Base-by-base conservation (phyloP, 768 basidiomycete species). In the Hygrophorus russula region DNA sequence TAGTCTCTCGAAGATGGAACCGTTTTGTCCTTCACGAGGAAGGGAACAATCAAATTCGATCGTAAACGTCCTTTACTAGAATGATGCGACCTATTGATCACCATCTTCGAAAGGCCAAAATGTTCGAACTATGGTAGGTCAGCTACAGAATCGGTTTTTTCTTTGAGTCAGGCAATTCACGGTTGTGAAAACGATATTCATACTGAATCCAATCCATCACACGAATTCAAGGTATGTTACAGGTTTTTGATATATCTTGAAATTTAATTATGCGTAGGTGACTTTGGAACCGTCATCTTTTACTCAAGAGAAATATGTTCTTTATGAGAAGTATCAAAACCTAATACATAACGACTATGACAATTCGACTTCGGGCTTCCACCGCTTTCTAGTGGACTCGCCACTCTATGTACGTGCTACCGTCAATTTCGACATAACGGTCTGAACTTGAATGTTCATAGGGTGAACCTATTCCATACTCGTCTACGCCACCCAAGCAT, bases 261-360 rank as follows among this genome's bases (percentile, higher is more conserved):
- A 15, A 29, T 5, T 41, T 12, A 15, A 27, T 18, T 18, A 31
- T 15, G 13, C 14, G 24, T 44, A 93, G 90, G 76, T 83, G 13
- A 73, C 65, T 1, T 62, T 96, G 5, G 89, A 91, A 53, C 80
- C 78, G 4, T 76, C 92, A 1, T 74, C 77, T 11, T 91, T 67
- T 54, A 83, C 81, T 0, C 55, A 69, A 2, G 91, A 97, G 64
- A 94, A 94, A 56, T 94, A 76, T 56, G 66, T 63, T 5, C 70
- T 98, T 13, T 97, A 72, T 55, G 59, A 73, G 54, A 70, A 70
- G 46, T 98, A 98, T 59, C 94, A 92, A 58, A 59, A 58, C 24
- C 67, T 77, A 5, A 78, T 96, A 17, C 94, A 98, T 56, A 64
- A 76, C 33, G 91, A 96, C 36, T 49, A 58, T 1, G 60, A 70